phyloP scores from a whole-genome alignment of 2,329 filamentous ascomycete genomes.

The Epichloe baconii region DNA sequence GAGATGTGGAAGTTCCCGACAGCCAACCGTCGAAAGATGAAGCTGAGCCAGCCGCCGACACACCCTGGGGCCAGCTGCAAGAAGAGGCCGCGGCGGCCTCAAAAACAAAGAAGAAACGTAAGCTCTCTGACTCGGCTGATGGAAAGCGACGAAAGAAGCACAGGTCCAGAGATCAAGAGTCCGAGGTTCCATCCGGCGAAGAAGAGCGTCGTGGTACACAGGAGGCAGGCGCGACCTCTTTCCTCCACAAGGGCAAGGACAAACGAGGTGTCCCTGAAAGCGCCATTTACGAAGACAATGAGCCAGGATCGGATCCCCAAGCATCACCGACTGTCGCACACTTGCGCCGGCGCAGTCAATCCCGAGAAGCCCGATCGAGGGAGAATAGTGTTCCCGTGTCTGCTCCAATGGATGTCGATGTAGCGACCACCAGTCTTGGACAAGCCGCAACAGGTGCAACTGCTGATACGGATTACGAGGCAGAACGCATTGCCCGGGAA shows the following conservation, averaged over 20 bases:
- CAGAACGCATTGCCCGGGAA: constrained; percentile 20
- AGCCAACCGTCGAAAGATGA: constrained; percentile 1
- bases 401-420: constrained; percentile 15
- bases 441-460: neutral
- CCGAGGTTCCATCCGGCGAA: constrained; percentile 7
- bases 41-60: constrained; percentile 1
- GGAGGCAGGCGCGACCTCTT: constrained; percentile 2
- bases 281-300: constrained; percentile 11
- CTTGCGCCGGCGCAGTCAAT: constrained; percentile 14
- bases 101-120: constrained; percentile 22
- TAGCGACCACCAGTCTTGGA: neutral
- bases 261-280: constrained; percentile 5
- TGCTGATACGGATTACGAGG: constrained; percentile 11
- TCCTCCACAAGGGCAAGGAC: constrained; percentile 6
- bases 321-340: constrained; percentile 17
- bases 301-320: constrained; percentile 10
- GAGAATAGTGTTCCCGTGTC: constrained; percentile 13
- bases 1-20: constrained; percentile 3
- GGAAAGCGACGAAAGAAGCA: constrained; percentile 22
- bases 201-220: neutral
- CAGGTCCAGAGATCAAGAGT: constrained; percentile 13
- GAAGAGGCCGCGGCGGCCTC: constrained; percentile 9
- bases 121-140: constrained; percentile 16
- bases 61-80: constrained; percentile 2
- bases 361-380: constrained; percentile 14